Conservation (phyloP, 176 grass and related monocot genomes). For the Olyra latifolia region DNA sequence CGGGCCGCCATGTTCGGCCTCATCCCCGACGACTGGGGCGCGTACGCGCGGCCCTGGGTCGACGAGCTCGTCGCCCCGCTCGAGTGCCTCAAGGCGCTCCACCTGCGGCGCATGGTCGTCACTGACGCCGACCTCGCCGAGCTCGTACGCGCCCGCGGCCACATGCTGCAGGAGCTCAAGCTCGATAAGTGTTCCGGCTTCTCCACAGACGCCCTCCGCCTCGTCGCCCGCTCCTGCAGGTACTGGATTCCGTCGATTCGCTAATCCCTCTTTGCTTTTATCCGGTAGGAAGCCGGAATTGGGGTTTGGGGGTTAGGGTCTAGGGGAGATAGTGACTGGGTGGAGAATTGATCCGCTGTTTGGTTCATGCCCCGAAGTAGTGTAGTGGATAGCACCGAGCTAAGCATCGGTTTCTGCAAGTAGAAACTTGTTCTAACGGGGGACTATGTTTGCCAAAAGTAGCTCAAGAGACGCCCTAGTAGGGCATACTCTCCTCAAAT, state of each 20-base stretch:
- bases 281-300: slow-evolving; percentile 1
- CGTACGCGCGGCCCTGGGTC: slow-evolving; percentile 61
- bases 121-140: slow-evolving; percentile 63
- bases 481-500: neutral
- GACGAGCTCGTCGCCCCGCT: slow-evolving; percentile 49
- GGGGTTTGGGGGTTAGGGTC: neutral
- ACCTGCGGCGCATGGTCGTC: slow-evolving; percentile 83
- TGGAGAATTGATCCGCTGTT: neutral
- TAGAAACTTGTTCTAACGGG: slow-evolving; percentile 14
- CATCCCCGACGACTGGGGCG: slow-evolving; percentile 77
- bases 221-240: slow-evolving; percentile 77
- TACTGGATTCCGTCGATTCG: slow-evolving; percentile 22
- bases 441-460: neutral
- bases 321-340: slow-evolving; percentile 1
- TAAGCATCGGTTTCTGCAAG: neutral
- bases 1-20: slow-evolving; percentile 76
- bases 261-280: neutral
- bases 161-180: slow-evolving; percentile 80
- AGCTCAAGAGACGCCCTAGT: neutral
- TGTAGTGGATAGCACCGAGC: neutral
- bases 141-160: slow-evolving; percentile 57
- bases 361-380: slow-evolving; percentile 7
- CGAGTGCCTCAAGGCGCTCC: slow-evolving; percentile 77
- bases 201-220: slow-evolving; percentile 76
- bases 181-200: slow-evolving; percentile 90